phyloP scores from a whole-genome alignment of 139 green algal genomes.

The Ettlia oleoabundans region DNA sequence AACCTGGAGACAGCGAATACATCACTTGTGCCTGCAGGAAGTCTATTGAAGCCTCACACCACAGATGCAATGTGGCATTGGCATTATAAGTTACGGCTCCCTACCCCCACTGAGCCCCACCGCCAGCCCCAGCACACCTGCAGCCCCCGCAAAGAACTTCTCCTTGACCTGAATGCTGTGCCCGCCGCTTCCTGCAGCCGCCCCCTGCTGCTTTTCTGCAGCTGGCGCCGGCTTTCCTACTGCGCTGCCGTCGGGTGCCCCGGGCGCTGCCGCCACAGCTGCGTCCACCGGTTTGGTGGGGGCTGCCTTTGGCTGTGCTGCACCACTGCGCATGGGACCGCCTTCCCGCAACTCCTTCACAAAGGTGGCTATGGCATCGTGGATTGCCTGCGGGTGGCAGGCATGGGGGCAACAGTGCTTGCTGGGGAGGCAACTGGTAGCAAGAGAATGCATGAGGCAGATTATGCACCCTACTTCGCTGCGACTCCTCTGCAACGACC shows the following conservation, averaged over 20 bases:
- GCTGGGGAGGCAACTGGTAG: neutral
- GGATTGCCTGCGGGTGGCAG: constrained; percentile 47
- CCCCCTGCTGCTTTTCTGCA: constrained; percentile 1
- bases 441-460: neutral
- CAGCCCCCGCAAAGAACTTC: constrained; percentile 68
- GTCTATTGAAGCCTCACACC: no score
- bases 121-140: no score
- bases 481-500: no score
- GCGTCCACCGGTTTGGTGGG: constrained; percentile 12
- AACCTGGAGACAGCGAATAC: no score
- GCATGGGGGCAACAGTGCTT: neutral
- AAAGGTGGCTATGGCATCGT: constrained; percentile 58
- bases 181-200: neutral
- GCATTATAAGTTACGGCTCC: no score
- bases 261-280: neutral
- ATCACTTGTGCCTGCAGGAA: no score
- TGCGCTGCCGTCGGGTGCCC: neutral
- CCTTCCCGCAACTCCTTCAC: constrained; percentile 75
- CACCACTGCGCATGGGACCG: constrained; percentile 36
- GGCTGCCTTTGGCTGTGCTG: neutral
- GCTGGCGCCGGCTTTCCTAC: constrained; percentile 1
- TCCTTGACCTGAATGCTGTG: constrained; percentile 67
- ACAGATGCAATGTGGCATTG: no score
- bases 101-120: no score
- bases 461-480: no score